Conservation (phyloP, 257 asterid species). For the Solanum virginianum region DNA sequence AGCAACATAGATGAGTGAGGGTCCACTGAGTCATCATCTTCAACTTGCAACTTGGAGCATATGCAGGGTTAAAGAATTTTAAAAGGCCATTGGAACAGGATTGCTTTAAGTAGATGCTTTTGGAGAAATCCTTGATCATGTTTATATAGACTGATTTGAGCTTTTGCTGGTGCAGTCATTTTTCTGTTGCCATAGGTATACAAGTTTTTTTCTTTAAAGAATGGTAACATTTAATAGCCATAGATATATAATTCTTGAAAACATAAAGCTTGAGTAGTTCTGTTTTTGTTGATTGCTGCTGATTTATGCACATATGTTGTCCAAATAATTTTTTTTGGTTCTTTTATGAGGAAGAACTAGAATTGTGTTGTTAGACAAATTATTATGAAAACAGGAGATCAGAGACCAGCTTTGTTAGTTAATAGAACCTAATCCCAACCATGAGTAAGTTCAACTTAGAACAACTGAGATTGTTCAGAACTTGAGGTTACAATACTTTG, state of each 20-base stretch:
- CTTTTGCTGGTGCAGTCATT: background rate
- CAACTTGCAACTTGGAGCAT: background rate
- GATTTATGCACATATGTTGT: background rate
- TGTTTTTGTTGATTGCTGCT: background rate
- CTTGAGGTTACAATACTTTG: background rate
- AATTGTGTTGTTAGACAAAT: background rate
- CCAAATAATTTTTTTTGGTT: background rate
- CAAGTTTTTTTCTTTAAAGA: background rate
- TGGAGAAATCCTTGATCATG: background rate
- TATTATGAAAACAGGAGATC: background rate
- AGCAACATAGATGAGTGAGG: background rate
- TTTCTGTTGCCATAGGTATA: background rate
- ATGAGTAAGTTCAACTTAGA: background rate
- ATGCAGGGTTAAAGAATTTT: background rate
- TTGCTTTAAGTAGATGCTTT: background rate
- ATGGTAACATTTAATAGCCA: background rate
- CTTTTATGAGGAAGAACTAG: background rate
- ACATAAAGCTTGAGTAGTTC: background rate
- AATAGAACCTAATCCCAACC: background rate
- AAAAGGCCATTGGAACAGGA: background rate
- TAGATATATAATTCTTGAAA: background rate
- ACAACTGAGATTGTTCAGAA: background rate
- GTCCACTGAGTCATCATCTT: background rate
- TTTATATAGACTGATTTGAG: background rate
- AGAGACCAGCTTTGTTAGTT: background rate